Conservation (phyloP, 148 eudicot genomes). For the Camellia granthamiana region DNA sequence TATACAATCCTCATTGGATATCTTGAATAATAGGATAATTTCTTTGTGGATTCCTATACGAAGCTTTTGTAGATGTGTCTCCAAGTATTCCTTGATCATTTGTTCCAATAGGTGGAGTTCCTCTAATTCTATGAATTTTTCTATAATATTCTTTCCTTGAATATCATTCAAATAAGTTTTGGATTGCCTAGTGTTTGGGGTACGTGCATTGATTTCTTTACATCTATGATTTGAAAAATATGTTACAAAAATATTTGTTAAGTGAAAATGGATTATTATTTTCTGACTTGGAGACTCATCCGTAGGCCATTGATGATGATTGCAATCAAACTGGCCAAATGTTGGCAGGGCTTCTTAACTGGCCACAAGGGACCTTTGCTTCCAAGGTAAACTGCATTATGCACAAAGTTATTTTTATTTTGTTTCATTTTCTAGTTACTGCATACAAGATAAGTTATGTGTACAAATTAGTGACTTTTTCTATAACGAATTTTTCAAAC, state of each 20-base stretch:
- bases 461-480: not conserved
- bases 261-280: not conserved
- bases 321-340: slow-evolving; percentile 98
- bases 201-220: slow-evolving; percentile 1
- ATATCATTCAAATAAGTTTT: not conserved
- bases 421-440: not conserved
- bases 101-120: too few species aligned
- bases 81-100: too few species aligned
- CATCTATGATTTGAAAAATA: not conserved
- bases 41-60: too few species aligned
- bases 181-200: not conserved
- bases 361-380: slow-evolving; percentile 99
- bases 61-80: too few species aligned
- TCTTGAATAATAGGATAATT: too few species aligned
- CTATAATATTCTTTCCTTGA: too few species aligned
- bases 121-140: too few species aligned
- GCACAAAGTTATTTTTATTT: not conserved
- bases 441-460: not conserved
- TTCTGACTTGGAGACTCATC: slow-evolving; percentile 20
- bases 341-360: slow-evolving; percentile 90
- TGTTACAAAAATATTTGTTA: too few species aligned
- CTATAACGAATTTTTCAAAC: too few species aligned
- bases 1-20: too few species aligned
- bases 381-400: slow-evolving; percentile 62
- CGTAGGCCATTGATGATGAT: slow-evolving; percentile 94